Conservation (phyloP, 805 yeast species). For the Wickerhamiella australiensis region DNA sequence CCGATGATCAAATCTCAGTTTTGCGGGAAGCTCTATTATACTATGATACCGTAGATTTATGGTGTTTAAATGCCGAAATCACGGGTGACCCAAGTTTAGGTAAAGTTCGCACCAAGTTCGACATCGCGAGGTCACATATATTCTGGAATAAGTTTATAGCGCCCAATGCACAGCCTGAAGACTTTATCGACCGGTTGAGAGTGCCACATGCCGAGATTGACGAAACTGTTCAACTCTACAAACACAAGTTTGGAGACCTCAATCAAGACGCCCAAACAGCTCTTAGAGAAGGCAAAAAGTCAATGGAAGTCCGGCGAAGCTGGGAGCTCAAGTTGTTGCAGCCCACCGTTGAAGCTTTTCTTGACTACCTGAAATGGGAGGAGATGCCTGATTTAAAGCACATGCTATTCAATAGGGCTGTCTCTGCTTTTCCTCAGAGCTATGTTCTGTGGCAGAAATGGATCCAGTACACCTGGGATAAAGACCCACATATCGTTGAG, state of each 20-base stretch:
- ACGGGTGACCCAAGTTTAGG: neutral
- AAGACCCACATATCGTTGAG: neutral
- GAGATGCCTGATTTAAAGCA: neutral
- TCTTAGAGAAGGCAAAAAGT: neutral
- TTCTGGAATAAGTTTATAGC: constrained; percentile 1
- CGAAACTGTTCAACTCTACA: neutral
- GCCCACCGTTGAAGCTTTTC: neutral
- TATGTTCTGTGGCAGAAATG: neutral
- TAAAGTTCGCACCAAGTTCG: neutral
- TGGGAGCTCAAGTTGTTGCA: constrained; percentile 3
- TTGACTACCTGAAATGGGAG: constrained; percentile 7
- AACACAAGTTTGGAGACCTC: neutral
- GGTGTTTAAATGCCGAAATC: constrained; percentile 1
- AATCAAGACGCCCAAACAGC: neutral
- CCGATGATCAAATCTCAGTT: neutral
- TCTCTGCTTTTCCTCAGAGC: neutral
- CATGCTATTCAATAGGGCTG: neutral
- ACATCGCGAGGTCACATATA: constrained; percentile 1
- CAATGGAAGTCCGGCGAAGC: neutral
- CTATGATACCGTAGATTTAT: neutral
- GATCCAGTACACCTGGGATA: neutral
- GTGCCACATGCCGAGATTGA: constrained; percentile 1
- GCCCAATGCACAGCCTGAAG: neutral
- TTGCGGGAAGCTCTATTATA: neutral
- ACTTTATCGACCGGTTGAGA: neutral